Evolutionary conservation across 805 yeast genomes (phyloP).

Genomic region (Sugiyamaella lignohabitans): DNA sequence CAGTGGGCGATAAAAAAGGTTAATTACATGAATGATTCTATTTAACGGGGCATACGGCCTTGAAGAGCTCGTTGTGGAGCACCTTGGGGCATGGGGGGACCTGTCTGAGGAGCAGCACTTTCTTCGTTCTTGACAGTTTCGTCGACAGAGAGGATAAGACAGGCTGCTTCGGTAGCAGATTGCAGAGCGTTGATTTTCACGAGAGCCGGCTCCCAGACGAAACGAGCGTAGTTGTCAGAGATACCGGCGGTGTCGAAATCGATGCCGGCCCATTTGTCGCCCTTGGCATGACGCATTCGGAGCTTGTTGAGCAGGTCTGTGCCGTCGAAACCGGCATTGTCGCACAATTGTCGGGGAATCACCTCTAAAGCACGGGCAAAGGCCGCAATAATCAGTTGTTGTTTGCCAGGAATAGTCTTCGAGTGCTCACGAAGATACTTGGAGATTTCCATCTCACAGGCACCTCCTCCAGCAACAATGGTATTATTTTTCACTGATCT

Average conservation of each 20-base stretch:
- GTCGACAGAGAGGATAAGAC: constrained; percentile 87
- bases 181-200: constrained; percentile 90
- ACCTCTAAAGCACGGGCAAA: constrained; percentile 93
- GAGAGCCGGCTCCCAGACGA: constrained; percentile 97
- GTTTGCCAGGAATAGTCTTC: constrained; percentile 87
- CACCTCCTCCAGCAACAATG: constrained; percentile 98
- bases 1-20: not conserved
- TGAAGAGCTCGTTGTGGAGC: constrained; percentile 19
- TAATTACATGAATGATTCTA: not conserved
- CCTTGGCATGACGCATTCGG: constrained; percentile 91
- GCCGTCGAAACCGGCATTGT: constrained; percentile 98
- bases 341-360: constrained; percentile 95
- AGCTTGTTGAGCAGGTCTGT: constrained; percentile 87
- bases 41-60: constrained; percentile 14
- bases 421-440: constrained; percentile 81
- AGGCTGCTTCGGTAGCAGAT: constrained; percentile 96
- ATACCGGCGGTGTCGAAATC: constrained; percentile 79
- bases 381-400: constrained; percentile 85
- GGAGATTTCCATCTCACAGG: constrained; percentile 95
- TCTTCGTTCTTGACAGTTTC: constrained; percentile 59
- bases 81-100: constrained; percentile 21
- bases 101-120: constrained; percentile 33
- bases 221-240: constrained; percentile 75
- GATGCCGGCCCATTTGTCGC: constrained; percentile 86
- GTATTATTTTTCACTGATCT: constrained; percentile 81